Evolutionary conservation across 257 asterid genomes (phyloP).

Genomic region (Capsicum rhomboideum): DNA sequence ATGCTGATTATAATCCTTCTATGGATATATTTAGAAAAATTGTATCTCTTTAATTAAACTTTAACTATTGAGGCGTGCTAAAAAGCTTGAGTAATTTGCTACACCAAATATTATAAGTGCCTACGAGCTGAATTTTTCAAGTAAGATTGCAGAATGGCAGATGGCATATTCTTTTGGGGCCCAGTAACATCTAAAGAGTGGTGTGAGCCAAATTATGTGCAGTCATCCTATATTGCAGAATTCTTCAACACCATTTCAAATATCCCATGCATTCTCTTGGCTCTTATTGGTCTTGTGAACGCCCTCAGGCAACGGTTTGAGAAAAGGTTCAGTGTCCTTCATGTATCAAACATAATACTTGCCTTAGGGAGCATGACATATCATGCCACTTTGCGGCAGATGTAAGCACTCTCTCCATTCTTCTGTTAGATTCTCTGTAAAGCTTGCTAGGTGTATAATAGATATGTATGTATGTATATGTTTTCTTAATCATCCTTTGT

Average conservation of each 20-base stretch:
- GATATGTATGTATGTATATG: background rate
- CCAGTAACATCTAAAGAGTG: conserved; percentile 97
- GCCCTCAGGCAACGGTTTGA: conserved; percentile 78
- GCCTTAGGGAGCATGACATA: conserved; percentile 86
- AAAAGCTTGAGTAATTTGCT: background rate
- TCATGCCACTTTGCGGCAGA: conserved; percentile 80
- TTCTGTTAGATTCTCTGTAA: background rate
- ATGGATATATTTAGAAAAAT: background rate
- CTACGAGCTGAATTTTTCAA: background rate
- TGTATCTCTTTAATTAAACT: background rate
- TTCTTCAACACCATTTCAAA: conserved; percentile 86
- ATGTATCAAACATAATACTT: conserved; percentile 81
- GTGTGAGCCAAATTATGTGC: conserved; percentile 89
- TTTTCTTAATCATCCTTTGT: background rate
- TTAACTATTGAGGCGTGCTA: background rate
- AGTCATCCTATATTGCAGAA: conserved; percentile 87
- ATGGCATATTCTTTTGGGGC: conserved; percentile 78
- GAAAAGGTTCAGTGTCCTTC: conserved; percentile 89
- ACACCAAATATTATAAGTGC: background rate
- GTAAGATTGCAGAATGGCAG: conserved; percentile 38
- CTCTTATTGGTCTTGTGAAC: conserved; percentile 70
- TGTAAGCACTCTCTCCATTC: conserved; percentile 46
- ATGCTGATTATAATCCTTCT: background rate
- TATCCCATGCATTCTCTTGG: conserved; percentile 70
- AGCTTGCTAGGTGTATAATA: background rate